Base-by-base conservation (phyloP, 129 eudicot species). In the Rutidosis leptorrhynchoides region DNA sequence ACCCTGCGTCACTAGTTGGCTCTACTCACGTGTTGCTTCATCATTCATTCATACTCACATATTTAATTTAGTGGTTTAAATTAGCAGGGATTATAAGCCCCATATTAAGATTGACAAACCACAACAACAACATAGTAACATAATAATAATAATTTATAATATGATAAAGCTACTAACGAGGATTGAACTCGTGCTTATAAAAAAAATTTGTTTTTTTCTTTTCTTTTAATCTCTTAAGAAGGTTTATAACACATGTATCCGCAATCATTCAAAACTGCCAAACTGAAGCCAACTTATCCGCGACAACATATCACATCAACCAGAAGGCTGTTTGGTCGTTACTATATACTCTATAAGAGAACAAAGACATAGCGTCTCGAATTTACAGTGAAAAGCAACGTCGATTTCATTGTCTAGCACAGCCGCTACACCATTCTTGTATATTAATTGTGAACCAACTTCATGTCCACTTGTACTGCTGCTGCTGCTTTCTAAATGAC, bases 361-460 rank as follows among this genome's bases (percentile, higher is more conserved):
- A 77, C 95, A 84, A 83, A 93, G 95, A 76, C 96, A 88, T 71
- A 93, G 74, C 58, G 72, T 86, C 71, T 86, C 82, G 63, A 79
- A 89, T 84, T 86, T 93, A 86, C 99, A 93, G 70, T 89, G 92
- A 74, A 72, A 76, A 80, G 79, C 24, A 75, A 59, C 82, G 62
- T 84, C 85, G 6, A 51, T 33, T 63, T 69, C 85, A 8, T 73
- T 64, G 30, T 92, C 87, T 73, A 77, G 40, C 65, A 72, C 2
- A 17, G 79, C 70, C 74, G 82, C 75, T 28, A 88, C 89, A 53
- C 99, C 95, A 69, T 86, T 82, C 81, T 69, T 89, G 81, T 73
- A 93, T 17, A 84, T 33, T 9, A 83, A 75, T 54, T 77, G 70
- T 17, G 60, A 62, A 40, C 71, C 82, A 30, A 66, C 30, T 17